Base-by-base conservation (phyloP, 345 rosid genomes). In the Arabidopsis arenosa region DNA sequence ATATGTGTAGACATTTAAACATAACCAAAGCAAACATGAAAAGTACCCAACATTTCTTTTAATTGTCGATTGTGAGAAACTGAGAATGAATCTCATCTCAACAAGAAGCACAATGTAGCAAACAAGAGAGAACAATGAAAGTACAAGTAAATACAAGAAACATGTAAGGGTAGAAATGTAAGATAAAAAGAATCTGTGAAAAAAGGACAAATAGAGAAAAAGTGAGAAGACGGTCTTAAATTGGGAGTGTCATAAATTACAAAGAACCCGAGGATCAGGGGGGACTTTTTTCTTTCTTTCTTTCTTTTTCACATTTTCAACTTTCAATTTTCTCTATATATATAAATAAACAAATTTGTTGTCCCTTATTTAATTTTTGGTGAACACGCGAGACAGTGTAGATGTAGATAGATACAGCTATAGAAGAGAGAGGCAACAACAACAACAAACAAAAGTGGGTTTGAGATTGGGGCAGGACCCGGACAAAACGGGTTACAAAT, bases 191-290 rank as follows among this genome's bases (percentile, higher is more conserved):
- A 23, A 52, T 68, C 15, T 52, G 63, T 21, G 51, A 41, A 66
- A 57, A 36, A 68, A 75, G 68, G 68, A 75, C 68, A 68, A 36
- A 32, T 40, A 67, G 58, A 28, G 11, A 53, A 47, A 63, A 44
- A 43, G 48, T 43, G 33, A 56, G 69, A 73, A 54, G 57, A 66
- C 48, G 51, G 75, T 60, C 66, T 69, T 68, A 35, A 55, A 63
- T 76, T 53, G 70, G 70, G 58, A 76, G 70, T 52, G 70, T 55
- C 72, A 63, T 77, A 63, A 77, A 77, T 70, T 70, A 77, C 80
- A 77, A 77, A 77, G 72, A 77, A 77, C 80, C 80, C 80, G 80
- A 77, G 76, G 76, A 77, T 77, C 75, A 77, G 66, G 80, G 80
- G 76, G 45, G 80, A 63, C 80, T 70, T 63, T 70, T 63, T 35